Percentiles rank a stretch among this genome's conserved stretches.
phyloP scores from a whole-genome alignment of 257 asterid species.

The Misopates orontium region DNA sequence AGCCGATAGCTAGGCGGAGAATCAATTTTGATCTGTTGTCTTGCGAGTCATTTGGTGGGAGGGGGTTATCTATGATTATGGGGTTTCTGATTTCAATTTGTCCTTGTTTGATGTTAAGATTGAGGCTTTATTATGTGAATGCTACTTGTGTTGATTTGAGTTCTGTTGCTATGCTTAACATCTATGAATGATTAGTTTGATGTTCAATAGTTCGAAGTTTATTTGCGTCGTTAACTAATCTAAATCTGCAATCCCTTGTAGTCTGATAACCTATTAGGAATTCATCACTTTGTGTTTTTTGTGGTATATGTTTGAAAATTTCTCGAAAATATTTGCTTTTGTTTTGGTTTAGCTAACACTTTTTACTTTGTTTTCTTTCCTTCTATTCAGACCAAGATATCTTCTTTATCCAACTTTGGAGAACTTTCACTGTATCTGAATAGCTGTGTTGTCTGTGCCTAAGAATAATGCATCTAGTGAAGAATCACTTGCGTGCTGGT shows the following conservation, averaged over 20 bases:
- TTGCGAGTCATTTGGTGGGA: background rate
- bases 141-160: background rate
- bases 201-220: background rate
- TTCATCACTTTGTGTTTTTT: background rate
- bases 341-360: background rate
- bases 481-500: background rate
- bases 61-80: background rate
- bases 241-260: background rate
- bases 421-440: background rate
- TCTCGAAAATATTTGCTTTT: background rate
- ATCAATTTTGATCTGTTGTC: background rate
- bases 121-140: background rate
- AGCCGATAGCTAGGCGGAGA: background rate
- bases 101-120: slow-evolving; percentile 4
- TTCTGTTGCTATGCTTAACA: background rate
- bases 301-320: background rate
- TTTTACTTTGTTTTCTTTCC: background rate
- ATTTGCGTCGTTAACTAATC: slow-evolving; percentile 5
- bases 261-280: background rate
- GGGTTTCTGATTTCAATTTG: slow-evolving; percentile 4
- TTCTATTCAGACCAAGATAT: background rate
- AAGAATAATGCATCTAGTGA: background rate
- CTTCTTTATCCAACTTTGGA: background rate
- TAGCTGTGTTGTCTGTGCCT: background rate
- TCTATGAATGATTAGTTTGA: background rate